phyloP scores from a whole-genome alignment of 257 asterid genomes.

The Nicotiana sylvestris region DNA sequence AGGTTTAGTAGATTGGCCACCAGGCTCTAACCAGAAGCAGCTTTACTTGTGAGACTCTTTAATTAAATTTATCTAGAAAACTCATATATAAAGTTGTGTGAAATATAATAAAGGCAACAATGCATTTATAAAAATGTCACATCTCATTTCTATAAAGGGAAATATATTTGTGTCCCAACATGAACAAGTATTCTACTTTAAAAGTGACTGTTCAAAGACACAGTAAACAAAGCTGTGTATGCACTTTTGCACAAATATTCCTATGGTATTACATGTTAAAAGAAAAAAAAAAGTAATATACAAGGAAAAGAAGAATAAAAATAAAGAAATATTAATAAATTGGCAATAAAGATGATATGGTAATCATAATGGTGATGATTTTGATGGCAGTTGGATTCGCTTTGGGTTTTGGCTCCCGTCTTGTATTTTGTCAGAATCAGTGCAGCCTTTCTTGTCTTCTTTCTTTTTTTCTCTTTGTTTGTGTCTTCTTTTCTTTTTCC shows the following conservation, averaged over 20 bases:
- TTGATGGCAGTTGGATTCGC: slow-evolving; percentile 56
- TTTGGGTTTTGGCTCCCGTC: slow-evolving; percentile 18
- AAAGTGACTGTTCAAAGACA: slow-evolving; percentile 27
- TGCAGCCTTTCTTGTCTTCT: slow-evolving; percentile 47
- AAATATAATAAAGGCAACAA: slow-evolving; percentile 12
- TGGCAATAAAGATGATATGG: slow-evolving; percentile 51
- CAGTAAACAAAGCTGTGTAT: slow-evolving; percentile 19
- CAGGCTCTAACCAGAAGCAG: no score
- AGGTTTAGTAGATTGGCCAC: no score
- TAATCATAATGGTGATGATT: slow-evolving; percentile 77
- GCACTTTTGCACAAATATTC: slow-evolving; percentile 31
- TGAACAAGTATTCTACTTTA: slow-evolving; percentile 20
- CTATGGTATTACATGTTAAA: slow-evolving; percentile 28
- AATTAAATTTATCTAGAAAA: no score
- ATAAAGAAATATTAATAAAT: slow-evolving; percentile 24
- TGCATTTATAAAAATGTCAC: slow-evolving; percentile 12
- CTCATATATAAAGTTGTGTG: slow-evolving; percentile 12
- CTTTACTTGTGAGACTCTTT: no score
- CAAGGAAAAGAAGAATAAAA: neutral
- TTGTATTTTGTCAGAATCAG: slow-evolving; percentile 38
- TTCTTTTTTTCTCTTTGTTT: slow-evolving; percentile 17
- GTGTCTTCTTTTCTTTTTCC: no score
- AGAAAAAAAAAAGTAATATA: slow-evolving; percentile 15
- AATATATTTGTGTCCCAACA: slow-evolving; percentile 14
- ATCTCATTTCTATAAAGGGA: slow-evolving; percentile 33